Evolutionary conservation across 352 stramenopile genomes (phyloP), one percentile per base, ranked within the genome.

Genomic region (Hyaloperonospora brassicae): DNA sequence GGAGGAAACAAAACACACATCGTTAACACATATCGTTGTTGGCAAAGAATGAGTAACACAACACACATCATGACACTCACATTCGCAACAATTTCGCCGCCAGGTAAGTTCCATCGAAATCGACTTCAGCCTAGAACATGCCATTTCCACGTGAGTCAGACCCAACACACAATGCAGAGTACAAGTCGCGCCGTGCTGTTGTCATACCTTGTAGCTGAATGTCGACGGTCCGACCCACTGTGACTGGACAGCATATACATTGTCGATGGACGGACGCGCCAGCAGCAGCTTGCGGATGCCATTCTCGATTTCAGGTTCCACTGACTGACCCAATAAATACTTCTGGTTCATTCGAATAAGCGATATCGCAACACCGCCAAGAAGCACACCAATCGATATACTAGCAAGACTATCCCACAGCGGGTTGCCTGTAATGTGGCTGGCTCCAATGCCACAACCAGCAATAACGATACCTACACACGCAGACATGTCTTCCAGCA

Each of bases 101-200:
- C 39, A 99, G 62, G 65, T 97, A 98, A 38, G 96, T 99, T 50
- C 96, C 96, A 61, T 99, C 96, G 76, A 99, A 98, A 70, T 99
- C 96, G 5, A 99, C 89, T 72, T 99, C 95, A 21, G 96, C 96
- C 83, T 93, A 42, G 31, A 53, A 41, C 14, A 54, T 12, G 35
- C 23, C 61, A 13, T 61, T 47, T 49, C 4, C 46, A 35, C 34
- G 49, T 24, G 9, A 30, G 22, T 63, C 14, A 67, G 39, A 22
- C 35, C 23, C 43, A 50, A 25, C 48, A 22, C 17, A 14, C 24
- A 30, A 35, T 35, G 25, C 22, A 4, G 23, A 30, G 11, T 24
- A 31, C 5, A 47, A 9, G 1, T 34, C 17, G 11, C 21, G 13
- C 12, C 34, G 27, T 14, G 11, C 6, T 40, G 17, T 23, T 0